Evolutionary conservation across 805 yeast genomes (phyloP).

Genomic region (Starmerella scarabaei): DNA sequence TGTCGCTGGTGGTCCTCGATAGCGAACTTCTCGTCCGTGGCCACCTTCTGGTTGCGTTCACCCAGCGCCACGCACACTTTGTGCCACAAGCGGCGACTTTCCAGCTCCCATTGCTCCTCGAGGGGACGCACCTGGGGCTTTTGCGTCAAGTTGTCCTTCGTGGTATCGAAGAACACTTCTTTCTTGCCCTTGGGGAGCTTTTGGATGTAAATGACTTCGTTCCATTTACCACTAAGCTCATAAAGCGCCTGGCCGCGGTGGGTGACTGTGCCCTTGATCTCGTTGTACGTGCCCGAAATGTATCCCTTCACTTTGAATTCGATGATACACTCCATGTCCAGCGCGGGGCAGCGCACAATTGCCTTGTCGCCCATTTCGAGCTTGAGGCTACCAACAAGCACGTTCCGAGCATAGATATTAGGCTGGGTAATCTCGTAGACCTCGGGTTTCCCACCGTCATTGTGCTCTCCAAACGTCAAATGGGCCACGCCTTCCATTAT

Average conservation of each 20-base stretch:
- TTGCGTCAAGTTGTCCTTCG: slow-evolving; percentile 26
- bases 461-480: slow-evolving; percentile 40
- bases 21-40: slow-evolving; percentile 76
- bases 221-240: slow-evolving; percentile 85
- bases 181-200: slow-evolving; percentile 35
- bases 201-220: slow-evolving; percentile 63
- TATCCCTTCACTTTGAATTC: slow-evolving; percentile 94
- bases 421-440: slow-evolving; percentile 83
- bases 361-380: slow-evolving; percentile 89
- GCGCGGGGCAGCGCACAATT: slow-evolving; percentile 49
- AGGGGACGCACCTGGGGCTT: slow-evolving; percentile 67
- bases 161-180: slow-evolving; percentile 47
- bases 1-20: slow-evolving; percentile 81
- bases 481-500: slow-evolving; percentile 87
- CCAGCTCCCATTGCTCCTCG: slow-evolving; percentile 65
- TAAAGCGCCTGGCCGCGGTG: slow-evolving; percentile 44
- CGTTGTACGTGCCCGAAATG: slow-evolving; percentile 83
- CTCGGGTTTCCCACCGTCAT: slow-evolving; percentile 40
- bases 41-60: slow-evolving; percentile 60
- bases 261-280: slow-evolving; percentile 62
- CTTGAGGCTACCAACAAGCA: slow-evolving; percentile 77
- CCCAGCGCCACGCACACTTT: slow-evolving; percentile 73
- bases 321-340: slow-evolving; percentile 57
- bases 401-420: slow-evolving; percentile 88
- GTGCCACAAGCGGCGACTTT: slow-evolving; percentile 74